A percentile compares a stretch with the other conserved stretches of the same genome.
Evolutionary conservation across 2,329 filamentous ascomycete genomes (phyloP).

Genomic region (Penicillium sp.): DNA sequence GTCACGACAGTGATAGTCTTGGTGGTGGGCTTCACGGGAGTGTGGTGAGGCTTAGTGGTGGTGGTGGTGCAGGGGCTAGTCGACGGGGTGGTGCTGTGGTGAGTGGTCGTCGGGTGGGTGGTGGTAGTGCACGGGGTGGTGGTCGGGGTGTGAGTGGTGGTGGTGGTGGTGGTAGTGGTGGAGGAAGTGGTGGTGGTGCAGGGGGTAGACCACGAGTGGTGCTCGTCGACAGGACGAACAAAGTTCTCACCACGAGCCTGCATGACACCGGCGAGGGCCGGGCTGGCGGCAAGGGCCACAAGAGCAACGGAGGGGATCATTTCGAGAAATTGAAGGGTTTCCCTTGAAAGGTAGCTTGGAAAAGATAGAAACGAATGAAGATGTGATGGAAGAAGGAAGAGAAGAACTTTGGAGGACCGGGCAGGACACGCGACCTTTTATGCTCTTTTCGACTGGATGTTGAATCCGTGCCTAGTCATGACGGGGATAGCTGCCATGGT

Average conservation of each 20-base stretch:
- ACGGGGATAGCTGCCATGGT: slow-evolving; percentile 30
- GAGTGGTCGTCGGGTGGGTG: slow-evolving; percentile 6
- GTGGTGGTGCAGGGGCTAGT: slow-evolving; percentile 20
- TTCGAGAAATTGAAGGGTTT: slow-evolving; percentile 27
- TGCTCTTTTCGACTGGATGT: slow-evolving; percentile 11
- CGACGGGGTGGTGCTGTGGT: slow-evolving; percentile 5
- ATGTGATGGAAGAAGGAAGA: slow-evolving; percentile 15
- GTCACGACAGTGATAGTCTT: slow-evolving; percentile 39
- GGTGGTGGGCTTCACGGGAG: slow-evolving; percentile 25
- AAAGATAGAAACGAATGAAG: slow-evolving; percentile 27
- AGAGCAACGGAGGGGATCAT: slow-evolving; percentile 44
- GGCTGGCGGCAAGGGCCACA: slow-evolving; percentile 40
- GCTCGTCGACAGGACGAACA: slow-evolving; percentile 9
- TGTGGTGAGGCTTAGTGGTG: slow-evolving; percentile 1
- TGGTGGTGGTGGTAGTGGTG: slow-evolving; percentile 11
- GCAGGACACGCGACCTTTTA: slow-evolving; percentile 31
- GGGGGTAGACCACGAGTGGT: slow-evolving; percentile 10
- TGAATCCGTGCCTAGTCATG: slow-evolving; percentile 16
- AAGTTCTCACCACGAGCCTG: slow-evolving; percentile 26
- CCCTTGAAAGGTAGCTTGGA: slow-evolving; percentile 19
- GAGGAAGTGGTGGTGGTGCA: slow-evolving; percentile 13
- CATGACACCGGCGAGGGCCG: slow-evolving; percentile 41
- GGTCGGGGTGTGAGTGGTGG: slow-evolving; percentile 9
- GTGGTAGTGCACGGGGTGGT: slow-evolving; percentile 13
- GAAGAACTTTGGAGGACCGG: not conserved